Evolutionary conservation across 2,329 filamentous ascomycete species (phyloP).

Genomic region (Zymoseptoria pseudotritici): DNA sequence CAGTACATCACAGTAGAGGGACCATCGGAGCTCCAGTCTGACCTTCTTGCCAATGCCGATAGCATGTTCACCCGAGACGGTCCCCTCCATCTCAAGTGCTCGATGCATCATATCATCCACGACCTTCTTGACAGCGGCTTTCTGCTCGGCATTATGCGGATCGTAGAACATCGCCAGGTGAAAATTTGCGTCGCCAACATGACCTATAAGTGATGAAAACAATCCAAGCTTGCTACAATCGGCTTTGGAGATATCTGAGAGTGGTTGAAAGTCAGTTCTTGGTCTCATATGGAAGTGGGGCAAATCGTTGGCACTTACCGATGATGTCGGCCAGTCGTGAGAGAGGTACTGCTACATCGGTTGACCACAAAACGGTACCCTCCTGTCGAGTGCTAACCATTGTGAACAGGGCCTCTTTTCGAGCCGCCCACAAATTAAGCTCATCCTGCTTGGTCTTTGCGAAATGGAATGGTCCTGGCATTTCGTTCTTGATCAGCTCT

Average conservation of each 20-base stretch:
- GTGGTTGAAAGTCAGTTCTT: neutral
- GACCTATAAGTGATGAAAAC: conserved; percentile 80
- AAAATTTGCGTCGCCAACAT: conserved; percentile 92
- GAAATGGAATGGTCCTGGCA: conserved; percentile 14
- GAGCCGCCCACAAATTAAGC: conserved; percentile 48
- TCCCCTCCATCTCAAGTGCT: conserved; percentile 91
- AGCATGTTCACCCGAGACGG: conserved; percentile 31
- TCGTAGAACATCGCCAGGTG: conserved; percentile 90
- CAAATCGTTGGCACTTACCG: neutral
- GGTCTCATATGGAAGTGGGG: neutral
- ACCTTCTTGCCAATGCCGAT: conserved; percentile 19
- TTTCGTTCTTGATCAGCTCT: conserved; percentile 50
- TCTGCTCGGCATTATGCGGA: conserved; percentile 59
- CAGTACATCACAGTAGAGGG: neutral
- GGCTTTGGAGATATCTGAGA: conserved; percentile 68
- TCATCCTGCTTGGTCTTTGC: conserved; percentile 15
- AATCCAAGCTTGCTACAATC: conserved; percentile 80
- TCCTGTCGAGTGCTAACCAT: conserved; percentile 51
- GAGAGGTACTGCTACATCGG: conserved; percentile 55
- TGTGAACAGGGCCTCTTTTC: conserved; percentile 55
- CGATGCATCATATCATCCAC: conserved; percentile 85
- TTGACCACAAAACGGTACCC: conserved; percentile 53
- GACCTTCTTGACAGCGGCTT: conserved; percentile 65
- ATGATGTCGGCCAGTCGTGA: conserved; percentile 56
- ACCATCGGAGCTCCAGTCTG: neutral